These are phyloP conservation scores for Talaromyces sp. DNA, from an alignment of 2,329 filamentous ascomycete species.

Conservation along the genomic window DNA sequence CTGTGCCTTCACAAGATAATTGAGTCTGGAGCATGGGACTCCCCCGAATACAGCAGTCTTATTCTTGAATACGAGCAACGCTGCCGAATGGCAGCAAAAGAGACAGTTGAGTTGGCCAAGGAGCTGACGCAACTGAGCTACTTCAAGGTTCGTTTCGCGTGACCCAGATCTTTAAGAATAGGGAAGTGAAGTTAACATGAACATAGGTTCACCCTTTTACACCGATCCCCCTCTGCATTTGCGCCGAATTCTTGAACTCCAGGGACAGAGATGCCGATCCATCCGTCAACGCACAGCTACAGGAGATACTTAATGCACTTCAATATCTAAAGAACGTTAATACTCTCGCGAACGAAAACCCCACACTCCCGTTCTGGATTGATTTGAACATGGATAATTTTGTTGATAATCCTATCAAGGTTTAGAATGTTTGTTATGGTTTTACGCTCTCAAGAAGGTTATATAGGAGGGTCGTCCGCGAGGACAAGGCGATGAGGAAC, in stretches of 20 bases:
- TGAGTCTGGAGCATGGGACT: slow-evolving; percentile 8
- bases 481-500: neutral
- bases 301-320: slow-evolving; percentile 16
- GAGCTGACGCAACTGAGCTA: slow-evolving; percentile 16
- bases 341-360: slow-evolving; percentile 15
- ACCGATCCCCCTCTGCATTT: slow-evolving; percentile 17
- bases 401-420: neutral
- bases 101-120: slow-evolving; percentile 16
- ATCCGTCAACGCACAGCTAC: slow-evolving; percentile 11
- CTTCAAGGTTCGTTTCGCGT: slow-evolving; percentile 15
- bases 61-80: slow-evolving; percentile 14
- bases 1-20: slow-evolving; percentile 18
- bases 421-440: neutral
- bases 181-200: neutral
- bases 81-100: slow-evolving; percentile 13
- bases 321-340: slow-evolving; percentile 16
- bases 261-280: slow-evolving; percentile 13
- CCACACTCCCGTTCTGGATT: slow-evolving; percentile 4
- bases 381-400: slow-evolving; percentile 9
- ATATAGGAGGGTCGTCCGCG: neutral
- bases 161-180: neutral
- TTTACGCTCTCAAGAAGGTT: neutral
- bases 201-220: slow-evolving; percentile 17
- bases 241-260: slow-evolving; percentile 16
- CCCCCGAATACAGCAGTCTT: slow-evolving; percentile 10